Base-by-base conservation (phyloP, 75 land plant genomes). In the Cunninghamia lanceolata region DNA sequence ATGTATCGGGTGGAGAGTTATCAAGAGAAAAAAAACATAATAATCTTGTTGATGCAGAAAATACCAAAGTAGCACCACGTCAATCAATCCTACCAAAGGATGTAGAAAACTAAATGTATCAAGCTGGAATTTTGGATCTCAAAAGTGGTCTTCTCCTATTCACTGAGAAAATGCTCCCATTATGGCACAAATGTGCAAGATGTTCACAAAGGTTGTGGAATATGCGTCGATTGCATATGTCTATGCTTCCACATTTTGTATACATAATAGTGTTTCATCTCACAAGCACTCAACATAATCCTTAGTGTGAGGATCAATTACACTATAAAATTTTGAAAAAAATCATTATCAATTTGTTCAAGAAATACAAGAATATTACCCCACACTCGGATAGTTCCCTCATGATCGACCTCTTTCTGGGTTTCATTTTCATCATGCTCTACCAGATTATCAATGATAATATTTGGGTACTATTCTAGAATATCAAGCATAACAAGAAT, bases 251-350 rank as follows among this genome's bases (percentile, higher is more conserved):
- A n/a, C n/a, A n/a, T n/a, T n/a, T n/a, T n/a, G n/a, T n/a, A n/a
- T n/a, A n/a, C n/a, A n/a, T n/a, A 96, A 92, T 75, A 92, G 43
- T 15, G 96, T 96, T 85, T 96, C 99, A 87, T 96, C 99, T 84
- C 90, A 84, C 10, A 96, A 91, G 85, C 99, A 91, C 83, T 96
- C 95, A 50, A 96, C 94, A 88, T 94, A 96, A 74, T 95, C 99
- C 47, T 89, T 91, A 15, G 96, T 95, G 87, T 96, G 95, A n/a
- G 99, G 99, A 85, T 96, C 96, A 87, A 93, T 94, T n/a, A 85
- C 91, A 90, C 85, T 96, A 96, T 88, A 96, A 89, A 79, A 96
- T 96, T 90, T 95, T 96, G 87, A 95, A 96, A 14, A 94, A 90
- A 85, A n/a, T 96, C 96, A 70, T 86, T 88, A 88, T 95, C 96